phyloP scores from a whole-genome alignment of 2,329 filamentous ascomycete species.

The Lojkania enalia region DNA sequence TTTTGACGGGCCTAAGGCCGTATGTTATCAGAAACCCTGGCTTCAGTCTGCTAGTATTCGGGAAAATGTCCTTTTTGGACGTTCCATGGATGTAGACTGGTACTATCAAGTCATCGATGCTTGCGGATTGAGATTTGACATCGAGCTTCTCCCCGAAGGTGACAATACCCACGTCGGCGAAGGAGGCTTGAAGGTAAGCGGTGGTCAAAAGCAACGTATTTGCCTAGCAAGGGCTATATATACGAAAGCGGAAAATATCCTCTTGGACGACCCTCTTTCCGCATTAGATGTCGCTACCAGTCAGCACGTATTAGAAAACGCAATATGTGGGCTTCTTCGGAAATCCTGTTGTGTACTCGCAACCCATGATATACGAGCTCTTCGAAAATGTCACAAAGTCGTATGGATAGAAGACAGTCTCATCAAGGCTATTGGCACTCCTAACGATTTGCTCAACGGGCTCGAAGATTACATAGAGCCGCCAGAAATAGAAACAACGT shows the following conservation, averaged over 20 bases:
- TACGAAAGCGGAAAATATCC: conserved; percentile 44
- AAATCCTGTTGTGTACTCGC: conserved; percentile 22
- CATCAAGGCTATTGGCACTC: conserved; percentile 30
- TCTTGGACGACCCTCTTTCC: conserved; percentile 54
- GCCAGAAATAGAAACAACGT: no score
- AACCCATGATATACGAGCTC: conserved; percentile 17
- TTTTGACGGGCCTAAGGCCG: conserved; percentile 53
- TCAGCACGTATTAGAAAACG: conserved; percentile 48
- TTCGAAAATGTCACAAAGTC: conserved; percentile 46
- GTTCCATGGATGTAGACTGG: conserved; percentile 24
- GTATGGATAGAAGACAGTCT: conserved; percentile 48
- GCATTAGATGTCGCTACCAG: conserved; percentile 53
- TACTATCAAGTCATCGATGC: conserved; percentile 27
- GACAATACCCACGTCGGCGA: conserved; percentile 51
- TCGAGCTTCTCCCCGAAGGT: conserved; percentile 12
- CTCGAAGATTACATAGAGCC: no score
- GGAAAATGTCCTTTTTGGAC: conserved; percentile 29
- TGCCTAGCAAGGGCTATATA: conserved; percentile 55
- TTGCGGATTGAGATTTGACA: conserved; percentile 21
- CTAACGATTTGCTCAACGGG: conserved; percentile 44
- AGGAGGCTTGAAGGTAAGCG: conserved; percentile 52
- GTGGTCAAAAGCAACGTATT: conserved; percentile 54
- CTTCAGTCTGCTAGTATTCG: conserved; percentile 28
- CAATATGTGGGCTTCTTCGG: conserved; percentile 48
- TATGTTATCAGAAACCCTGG: conserved; percentile 35